These are phyloP conservation scores for Colletotrichum eremochloae DNA, from an alignment of 2,329 filamentous ascomycete species.

Conservation along the genomic window DNA sequence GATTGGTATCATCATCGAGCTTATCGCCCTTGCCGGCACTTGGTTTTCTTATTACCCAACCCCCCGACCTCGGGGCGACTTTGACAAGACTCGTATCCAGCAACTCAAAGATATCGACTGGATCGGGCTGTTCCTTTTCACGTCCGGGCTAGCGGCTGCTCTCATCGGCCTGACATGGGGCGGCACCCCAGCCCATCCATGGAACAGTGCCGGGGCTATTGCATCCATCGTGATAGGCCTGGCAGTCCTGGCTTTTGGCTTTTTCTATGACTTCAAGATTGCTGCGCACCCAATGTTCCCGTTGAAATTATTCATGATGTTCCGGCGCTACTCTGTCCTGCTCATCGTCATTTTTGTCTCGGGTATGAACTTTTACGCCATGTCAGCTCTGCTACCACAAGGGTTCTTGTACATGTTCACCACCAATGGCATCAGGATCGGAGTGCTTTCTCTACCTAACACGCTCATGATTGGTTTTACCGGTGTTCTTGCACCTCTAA, in stretches of 20 bases:
- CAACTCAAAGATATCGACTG: conserved; percentile 50
- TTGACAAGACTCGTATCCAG: conserved; percentile 48
- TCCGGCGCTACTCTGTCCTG: conserved; percentile 49
- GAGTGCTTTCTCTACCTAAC: conserved; percentile 36
- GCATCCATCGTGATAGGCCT: conserved; percentile 44
- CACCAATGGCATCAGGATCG: conserved; percentile 48
- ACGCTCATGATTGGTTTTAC: conserved; percentile 34
- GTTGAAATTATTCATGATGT: conserved; percentile 47
- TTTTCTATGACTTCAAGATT: conserved; percentile 46
- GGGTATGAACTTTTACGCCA: conserved; percentile 49
- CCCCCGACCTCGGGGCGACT: conserved; percentile 47
- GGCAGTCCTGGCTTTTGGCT: conserved; percentile 40
- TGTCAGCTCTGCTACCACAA: conserved; percentile 48
- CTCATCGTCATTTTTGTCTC: conserved; percentile 50
- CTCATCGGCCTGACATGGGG: conserved; percentile 46
- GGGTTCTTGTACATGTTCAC: conserved; percentile 51
- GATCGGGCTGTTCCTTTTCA: conserved; percentile 46
- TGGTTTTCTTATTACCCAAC: conserved; percentile 47
- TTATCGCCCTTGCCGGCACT: conserved; percentile 45
- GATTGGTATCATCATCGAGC: conserved; percentile 47
- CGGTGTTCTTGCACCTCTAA: conserved; percentile 45
- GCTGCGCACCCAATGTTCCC: conserved; percentile 47
- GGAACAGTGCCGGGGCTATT: conserved; percentile 40
- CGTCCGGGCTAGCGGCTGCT: conserved; percentile 43
- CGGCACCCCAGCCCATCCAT: conserved; percentile 33